Conservation (phyloP, 257 asterid genomes). For the Solanum sejunctum region DNA sequence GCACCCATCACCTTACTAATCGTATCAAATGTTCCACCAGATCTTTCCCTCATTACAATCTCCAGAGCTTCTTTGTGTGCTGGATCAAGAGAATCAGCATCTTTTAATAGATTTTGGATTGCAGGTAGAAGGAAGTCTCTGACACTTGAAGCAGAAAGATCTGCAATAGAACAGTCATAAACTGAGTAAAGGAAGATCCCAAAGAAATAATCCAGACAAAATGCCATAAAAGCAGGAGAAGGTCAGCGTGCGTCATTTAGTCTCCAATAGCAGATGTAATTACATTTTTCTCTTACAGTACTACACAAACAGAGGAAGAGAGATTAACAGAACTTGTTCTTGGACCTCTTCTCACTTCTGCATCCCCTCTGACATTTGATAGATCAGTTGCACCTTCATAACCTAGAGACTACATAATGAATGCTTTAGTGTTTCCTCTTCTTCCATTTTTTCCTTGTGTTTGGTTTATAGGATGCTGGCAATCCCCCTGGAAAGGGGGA, state of each 20-base stretch:
- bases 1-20: conserved; percentile 92
- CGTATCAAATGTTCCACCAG: conserved; percentile 78
- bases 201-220: not conserved
- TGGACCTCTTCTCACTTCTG: not conserved
- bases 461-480: not conserved
- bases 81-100: conserved; percentile 86
- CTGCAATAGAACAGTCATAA: conserved; percentile 23
- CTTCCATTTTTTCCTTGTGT: not conserved
- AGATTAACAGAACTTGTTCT: not conserved
- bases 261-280: not conserved
- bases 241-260: not conserved
- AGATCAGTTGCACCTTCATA: not conserved
- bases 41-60: conserved; percentile 77
- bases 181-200: not conserved
- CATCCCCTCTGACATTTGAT: not conserved
- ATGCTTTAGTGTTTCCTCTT: not conserved
- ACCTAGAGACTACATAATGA: not conserved
- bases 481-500: not conserved
- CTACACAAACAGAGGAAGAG: not conserved
- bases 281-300: not conserved
- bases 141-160: conserved; percentile 63
- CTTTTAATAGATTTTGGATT: conserved; percentile 79
- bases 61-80: conserved; percentile 99
- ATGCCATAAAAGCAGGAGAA: not conserved
- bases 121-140: conserved; percentile 82